Evolutionary conservation across 805 yeast genomes (phyloP).

Genomic region (Cyberlindnera lachancei): DNA sequence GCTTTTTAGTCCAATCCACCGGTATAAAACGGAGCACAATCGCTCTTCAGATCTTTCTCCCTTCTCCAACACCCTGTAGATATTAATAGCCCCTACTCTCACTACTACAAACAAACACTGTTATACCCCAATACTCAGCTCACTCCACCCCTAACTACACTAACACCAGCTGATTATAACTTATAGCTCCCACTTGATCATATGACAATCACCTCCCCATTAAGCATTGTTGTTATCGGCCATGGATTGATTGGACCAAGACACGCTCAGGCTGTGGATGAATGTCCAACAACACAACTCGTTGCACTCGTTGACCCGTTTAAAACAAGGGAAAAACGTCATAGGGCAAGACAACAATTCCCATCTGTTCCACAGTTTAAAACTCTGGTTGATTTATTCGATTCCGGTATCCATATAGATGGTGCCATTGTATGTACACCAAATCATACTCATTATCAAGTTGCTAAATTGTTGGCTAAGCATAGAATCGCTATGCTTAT

Average conservation of each 20-base stretch:
- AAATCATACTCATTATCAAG: constrained; percentile 12
- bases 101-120: too few relatives aligned
- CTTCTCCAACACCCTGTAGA: too few relatives aligned
- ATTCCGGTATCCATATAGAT: constrained; percentile 4
- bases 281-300: constrained; percentile 9
- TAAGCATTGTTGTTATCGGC: constrained; percentile 12
- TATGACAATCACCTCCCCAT: constrained; percentile 4
- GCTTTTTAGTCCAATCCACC: too few relatives aligned
- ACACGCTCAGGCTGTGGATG: constrained; percentile 10
- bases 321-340: constrained; percentile 5
- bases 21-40: too few relatives aligned
- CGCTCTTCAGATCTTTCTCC: too few relatives aligned
- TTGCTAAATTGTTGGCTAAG: constrained; percentile 4
- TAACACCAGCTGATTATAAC: too few relatives aligned
- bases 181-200: too few relatives aligned
- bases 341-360: constrained; percentile 3
- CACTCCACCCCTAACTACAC: too few relatives aligned
- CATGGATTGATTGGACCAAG: constrained; percentile 17
- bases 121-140: too few relatives aligned
- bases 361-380: constrained; percentile 7
- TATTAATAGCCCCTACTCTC: too few relatives aligned
- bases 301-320: constrained; percentile 13
- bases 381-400: constrained; percentile 5
- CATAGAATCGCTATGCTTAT: constrained; percentile 10
- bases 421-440: constrained; percentile 18